Evolutionary conservation across 495 filamentous ascomycete genomes (phyloP).

Genomic region (Penicillium riverlandense): DNA sequence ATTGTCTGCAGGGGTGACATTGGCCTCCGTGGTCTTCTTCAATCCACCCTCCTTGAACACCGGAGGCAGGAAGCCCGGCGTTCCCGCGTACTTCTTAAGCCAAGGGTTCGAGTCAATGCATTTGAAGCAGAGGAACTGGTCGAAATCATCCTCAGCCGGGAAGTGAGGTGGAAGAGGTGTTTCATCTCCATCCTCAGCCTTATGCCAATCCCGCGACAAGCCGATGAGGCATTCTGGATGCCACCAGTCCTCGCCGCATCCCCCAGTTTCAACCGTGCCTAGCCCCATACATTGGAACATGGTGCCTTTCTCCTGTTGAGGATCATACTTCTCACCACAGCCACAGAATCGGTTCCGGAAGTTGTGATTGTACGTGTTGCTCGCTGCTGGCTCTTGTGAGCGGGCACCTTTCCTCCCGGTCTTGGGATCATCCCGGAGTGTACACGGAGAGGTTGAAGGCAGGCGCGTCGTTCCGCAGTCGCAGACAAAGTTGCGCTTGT

Average conservation of each 20-base stretch:
- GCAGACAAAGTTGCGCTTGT: slow-evolving; percentile 89
- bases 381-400: slow-evolving; percentile 60
- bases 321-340: slow-evolving; percentile 79
- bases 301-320: slow-evolving; percentile 83
- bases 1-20: not conserved
- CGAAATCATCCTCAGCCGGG: slow-evolving; percentile 81
- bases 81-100: slow-evolving; percentile 87
- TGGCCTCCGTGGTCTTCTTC: slow-evolving; percentile 2
- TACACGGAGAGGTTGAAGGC: slow-evolving; percentile 62
- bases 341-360: slow-evolving; percentile 90
- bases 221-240: slow-evolving; percentile 93
- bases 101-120: slow-evolving; percentile 85
- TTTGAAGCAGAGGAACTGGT: slow-evolving; percentile 87
- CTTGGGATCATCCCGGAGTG: slow-evolving; percentile 62
- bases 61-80: slow-evolving; percentile 70
- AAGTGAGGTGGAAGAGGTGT: slow-evolving; percentile 72
- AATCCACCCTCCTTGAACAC: slow-evolving; percentile 41
- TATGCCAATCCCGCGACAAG: slow-evolving; percentile 35
- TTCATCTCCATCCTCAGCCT: slow-evolving; percentile 40
- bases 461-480: slow-evolving; percentile 90
- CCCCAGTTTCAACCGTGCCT: slow-evolving; percentile 68
- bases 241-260: slow-evolving; percentile 99
- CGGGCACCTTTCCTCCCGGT: slow-evolving; percentile 73
- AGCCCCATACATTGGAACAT: slow-evolving; percentile 98
- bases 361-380: slow-evolving; percentile 92